Conservation (phyloP, 1,284 basidiomycete genomes). For the Serendipita sp. region DNA sequence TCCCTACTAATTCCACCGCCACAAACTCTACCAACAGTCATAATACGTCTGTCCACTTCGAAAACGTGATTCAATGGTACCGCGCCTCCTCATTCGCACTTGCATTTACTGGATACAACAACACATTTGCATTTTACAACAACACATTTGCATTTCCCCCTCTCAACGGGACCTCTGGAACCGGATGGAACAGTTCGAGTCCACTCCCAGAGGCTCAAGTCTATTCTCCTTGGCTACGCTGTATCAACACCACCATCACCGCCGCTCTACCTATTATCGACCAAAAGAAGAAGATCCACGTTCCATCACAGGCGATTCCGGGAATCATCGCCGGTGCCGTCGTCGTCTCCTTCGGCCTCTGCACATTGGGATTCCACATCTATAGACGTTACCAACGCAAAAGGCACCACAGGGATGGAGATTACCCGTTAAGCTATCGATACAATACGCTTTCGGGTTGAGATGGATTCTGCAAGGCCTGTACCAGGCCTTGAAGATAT, state of each 20-base stretch:
- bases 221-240: conserved; percentile 12
- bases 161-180: background rate
- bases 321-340: too few species aligned
- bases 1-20: too few species aligned
- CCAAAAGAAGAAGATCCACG: background rate
- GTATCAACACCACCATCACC: conserved; percentile 15
- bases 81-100: conserved; percentile 19
- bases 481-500: too few species aligned
- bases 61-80: conserved; percentile 18
- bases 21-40: background rate
- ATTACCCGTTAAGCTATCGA: too few species aligned
- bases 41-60: background rate
- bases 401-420: too few species aligned
- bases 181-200: background rate
- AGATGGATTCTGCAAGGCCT: too few species aligned
- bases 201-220: background rate
- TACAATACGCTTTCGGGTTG: too few species aligned
- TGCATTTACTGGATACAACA: conserved; percentile 17
- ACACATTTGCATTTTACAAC: conserved; percentile 18
- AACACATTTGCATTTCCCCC: conserved; percentile 16
- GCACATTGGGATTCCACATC: too few species aligned
- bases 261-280: conserved; percentile 15
- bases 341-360: too few species aligned
- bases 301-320: too few species aligned
- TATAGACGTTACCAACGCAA: too few species aligned